These are phyloP conservation scores for Chytriomyces confervae DNA, from an alignment of 192 early-diverging fungal species.

Conservation along the genomic window DNA sequence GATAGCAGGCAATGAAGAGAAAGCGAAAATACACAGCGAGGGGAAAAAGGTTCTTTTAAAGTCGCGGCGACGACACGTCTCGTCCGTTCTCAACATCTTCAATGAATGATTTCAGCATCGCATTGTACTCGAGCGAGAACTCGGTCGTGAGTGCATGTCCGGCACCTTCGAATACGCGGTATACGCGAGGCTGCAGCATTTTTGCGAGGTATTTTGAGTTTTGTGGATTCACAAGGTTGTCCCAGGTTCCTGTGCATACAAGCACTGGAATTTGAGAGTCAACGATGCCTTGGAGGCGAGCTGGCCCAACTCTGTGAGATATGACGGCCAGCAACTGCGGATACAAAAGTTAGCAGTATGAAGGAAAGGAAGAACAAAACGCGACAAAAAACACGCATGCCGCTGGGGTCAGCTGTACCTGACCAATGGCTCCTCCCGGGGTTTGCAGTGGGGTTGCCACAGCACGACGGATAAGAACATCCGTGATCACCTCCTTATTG, in stretches of 20 bases:
- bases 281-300: neutral
- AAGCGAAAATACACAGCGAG: no score
- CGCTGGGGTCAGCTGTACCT: neutral
- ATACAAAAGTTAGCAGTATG: neutral
- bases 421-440: constrained; percentile 19
- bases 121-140: neutral
- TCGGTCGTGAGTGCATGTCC: constrained; percentile 1
- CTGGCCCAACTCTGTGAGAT: constrained; percentile 7
- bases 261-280: constrained; percentile 20
- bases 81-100: neutral
- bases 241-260: constrained; percentile 35
- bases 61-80: no score
- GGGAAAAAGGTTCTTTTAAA: no score
- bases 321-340: constrained; percentile 2
- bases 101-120: neutral
- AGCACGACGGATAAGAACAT: neutral
- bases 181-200: neutral
- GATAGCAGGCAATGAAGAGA: no score
- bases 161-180: constrained; percentile 11
- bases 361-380: neutral
- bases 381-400: neutral
- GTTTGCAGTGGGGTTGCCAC: neutral
- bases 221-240: constrained; percentile 26
- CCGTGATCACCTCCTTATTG: constrained; percentile 6
- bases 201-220: constrained; percentile 36